These are phyloP conservation scores for Penicillium sp. DNA, from an alignment of 2,329 filamentous ascomycete genomes.

Conservation along the genomic window DNA sequence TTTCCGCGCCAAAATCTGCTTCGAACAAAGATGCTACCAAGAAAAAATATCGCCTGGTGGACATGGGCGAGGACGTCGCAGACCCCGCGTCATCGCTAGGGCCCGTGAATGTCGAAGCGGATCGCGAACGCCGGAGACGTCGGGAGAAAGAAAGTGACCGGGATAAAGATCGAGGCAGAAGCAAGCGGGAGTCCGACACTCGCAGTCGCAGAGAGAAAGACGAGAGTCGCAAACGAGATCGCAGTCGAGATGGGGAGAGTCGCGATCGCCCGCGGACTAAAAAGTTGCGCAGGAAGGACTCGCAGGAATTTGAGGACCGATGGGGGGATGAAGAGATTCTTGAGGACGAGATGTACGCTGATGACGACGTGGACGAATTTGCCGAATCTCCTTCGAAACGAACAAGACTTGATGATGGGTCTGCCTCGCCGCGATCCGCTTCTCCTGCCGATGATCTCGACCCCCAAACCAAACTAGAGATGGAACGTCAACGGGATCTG, in stretches of 20 bases:
- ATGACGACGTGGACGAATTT: slow-evolving; percentile 55
- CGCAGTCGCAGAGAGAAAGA: slow-evolving; percentile 31
- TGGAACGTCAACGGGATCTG: slow-evolving; percentile 59
- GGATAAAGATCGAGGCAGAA: slow-evolving; percentile 22
- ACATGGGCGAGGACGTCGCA: slow-evolving; percentile 47
- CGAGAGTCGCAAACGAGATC: slow-evolving; percentile 36
- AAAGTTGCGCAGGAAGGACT: slow-evolving; percentile 48
- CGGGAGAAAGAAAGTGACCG: slow-evolving; percentile 17
- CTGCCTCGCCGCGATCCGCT: slow-evolving; percentile 26
- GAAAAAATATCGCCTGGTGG: slow-evolving; percentile 51
- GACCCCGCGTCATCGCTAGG: slow-evolving; percentile 29
- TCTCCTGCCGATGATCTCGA: slow-evolving; percentile 48
- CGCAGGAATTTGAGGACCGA: slow-evolving; percentile 62
- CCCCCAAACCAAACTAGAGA: slow-evolving; percentile 54
- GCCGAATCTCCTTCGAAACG: slow-evolving; percentile 66
- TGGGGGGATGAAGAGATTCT: slow-evolving; percentile 70
- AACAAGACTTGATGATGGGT: slow-evolving; percentile 58
- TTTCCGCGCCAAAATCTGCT: slow-evolving; percentile 10
- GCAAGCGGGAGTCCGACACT: slow-evolving; percentile 15
- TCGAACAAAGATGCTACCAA: slow-evolving; percentile 31
- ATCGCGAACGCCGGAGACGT: slow-evolving; percentile 31
- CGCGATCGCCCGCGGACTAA: slow-evolving; percentile 45
- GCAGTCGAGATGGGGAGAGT: slow-evolving; percentile 32
- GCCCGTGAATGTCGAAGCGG: slow-evolving; percentile 34
- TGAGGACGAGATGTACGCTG: slow-evolving; percentile 34